Conservation (phyloP, 768 basidiomycete species). For the Panaeolus papilionaceus region DNA sequence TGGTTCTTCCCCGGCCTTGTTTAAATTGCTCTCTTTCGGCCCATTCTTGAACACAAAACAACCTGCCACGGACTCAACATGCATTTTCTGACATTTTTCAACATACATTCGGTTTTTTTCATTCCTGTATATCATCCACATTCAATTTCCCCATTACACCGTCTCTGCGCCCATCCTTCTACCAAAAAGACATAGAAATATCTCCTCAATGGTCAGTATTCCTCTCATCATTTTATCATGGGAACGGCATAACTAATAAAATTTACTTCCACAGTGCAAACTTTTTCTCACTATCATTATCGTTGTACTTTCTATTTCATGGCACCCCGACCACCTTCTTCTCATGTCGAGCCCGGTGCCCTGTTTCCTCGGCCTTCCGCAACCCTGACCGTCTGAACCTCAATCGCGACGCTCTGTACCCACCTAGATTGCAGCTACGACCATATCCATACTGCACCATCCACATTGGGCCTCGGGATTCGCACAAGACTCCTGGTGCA, state of each 20-base stretch:
- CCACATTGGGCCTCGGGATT: slow-evolving; percentile 2
- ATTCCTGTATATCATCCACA: not conserved
- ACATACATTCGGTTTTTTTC: not conserved
- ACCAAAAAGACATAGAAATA: not conserved
- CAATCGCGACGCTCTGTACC: not conserved
- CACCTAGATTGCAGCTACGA: not conserved
- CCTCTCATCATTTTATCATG: not conserved
- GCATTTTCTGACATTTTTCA: not conserved
- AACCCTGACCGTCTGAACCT: not conserved
- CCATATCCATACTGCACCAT: not conserved
- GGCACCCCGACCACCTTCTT: not conserved
- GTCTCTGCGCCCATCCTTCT: not conserved
- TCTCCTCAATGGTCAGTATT: not conserved
- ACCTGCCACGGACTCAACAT: not conserved
- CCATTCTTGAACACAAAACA: not conserved
- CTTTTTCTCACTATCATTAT: too few relatives aligned
- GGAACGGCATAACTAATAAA: not conserved
- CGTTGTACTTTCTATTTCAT: too few relatives aligned
- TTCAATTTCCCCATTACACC: not conserved
- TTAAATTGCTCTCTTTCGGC: slow-evolving; percentile 23
- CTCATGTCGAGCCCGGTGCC: slow-evolving; percentile 1
- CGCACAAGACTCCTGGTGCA: not conserved
- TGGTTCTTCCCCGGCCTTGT: slow-evolving; percentile 58
- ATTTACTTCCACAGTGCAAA: not conserved
- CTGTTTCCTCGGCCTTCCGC: not conserved